phyloP scores from a whole-genome alignment of 805 yeast species.

The Myxozyma lipomycoides region DNA sequence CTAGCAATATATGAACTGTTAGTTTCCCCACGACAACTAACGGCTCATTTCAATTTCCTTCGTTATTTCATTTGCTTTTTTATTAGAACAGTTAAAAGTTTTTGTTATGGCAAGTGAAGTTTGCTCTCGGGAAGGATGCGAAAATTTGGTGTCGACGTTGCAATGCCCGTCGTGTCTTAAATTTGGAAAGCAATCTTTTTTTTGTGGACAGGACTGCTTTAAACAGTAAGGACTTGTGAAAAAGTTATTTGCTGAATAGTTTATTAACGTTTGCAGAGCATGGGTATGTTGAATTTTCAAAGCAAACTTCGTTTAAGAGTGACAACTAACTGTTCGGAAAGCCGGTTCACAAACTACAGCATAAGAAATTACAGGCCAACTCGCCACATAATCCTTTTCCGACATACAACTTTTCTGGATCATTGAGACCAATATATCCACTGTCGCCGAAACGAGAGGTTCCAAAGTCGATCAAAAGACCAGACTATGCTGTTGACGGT shows the following conservation, averaged over 20 bases:
- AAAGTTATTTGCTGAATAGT: too few relatives aligned
- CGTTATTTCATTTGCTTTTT: background rate
- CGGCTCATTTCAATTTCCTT: background rate
- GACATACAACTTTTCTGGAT: slow-evolving; percentile 66
- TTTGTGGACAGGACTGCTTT: slow-evolving; percentile 84
- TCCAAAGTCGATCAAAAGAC: slow-evolving; percentile 65
- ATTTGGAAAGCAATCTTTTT: slow-evolving; percentile 54
- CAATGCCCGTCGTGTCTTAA: slow-evolving; percentile 93
- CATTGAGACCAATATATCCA: slow-evolving; percentile 75
- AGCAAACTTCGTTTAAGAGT: too few relatives aligned
- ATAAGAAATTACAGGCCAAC: slow-evolving; percentile 16
- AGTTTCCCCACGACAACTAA: too few relatives aligned
- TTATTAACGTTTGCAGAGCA: slow-evolving; percentile 7
- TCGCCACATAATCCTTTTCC: slow-evolving; percentile 78
- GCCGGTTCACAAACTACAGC: slow-evolving; percentile 58
- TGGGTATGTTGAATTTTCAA: slow-evolving; percentile 2
- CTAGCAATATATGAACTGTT: too few relatives aligned
- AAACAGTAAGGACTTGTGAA: slow-evolving; percentile 35
- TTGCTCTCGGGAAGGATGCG: slow-evolving; percentile 82
- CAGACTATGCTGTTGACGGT: slow-evolving; percentile 84
- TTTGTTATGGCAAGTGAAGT: background rate
- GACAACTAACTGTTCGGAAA: background rate
- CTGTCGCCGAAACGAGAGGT: slow-evolving; percentile 65
- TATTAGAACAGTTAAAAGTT: background rate
- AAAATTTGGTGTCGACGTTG: slow-evolving; percentile 71